phyloP scores from a whole-genome alignment of 805 yeast species.

The Metschnikowia hibisci region DNA sequence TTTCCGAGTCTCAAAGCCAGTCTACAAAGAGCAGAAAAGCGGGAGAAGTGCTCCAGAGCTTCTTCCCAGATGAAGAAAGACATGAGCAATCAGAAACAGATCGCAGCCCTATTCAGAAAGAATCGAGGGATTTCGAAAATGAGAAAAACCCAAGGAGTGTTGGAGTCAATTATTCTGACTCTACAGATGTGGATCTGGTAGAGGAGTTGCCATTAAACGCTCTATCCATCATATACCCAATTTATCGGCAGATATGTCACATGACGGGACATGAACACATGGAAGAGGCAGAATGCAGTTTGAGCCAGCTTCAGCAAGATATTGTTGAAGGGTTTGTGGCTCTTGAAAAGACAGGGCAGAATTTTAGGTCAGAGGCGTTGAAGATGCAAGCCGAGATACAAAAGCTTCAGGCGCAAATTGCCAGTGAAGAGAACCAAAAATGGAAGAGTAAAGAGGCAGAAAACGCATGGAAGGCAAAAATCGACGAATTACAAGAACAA shows the following conservation, averaged over 20 bases:
- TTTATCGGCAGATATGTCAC: constrained; percentile 8
- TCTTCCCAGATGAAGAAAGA: neutral
- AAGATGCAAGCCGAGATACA: neutral
- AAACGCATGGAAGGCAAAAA: neutral
- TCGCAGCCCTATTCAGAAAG: neutral
- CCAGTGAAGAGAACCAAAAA: neutral
- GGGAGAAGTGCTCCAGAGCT: constrained; percentile 1
- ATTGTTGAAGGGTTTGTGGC: constrained; percentile 8
- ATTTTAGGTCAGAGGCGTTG: constrained; percentile 1
- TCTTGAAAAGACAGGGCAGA: constrained; percentile 3
- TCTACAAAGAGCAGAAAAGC: neutral
- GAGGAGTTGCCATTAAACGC: neutral
- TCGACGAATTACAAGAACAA: neutral
- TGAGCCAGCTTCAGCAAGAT: constrained; percentile 6
- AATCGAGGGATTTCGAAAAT: neutral
- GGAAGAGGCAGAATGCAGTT: neutral
- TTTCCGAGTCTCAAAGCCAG: neutral
- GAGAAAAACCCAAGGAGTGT: neutral
- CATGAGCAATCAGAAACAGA: too few relatives aligned
- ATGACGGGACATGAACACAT: constrained; percentile 4
- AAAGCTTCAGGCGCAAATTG: neutral
- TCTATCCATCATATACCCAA: neutral
- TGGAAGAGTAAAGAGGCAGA: neutral
- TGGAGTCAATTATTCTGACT: constrained; percentile 10
- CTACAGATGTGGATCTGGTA: constrained; percentile 14